These are phyloP conservation scores for Gentiana macrophylla DNA, from an alignment of 257 asterid species.

Conservation along the genomic window DNA sequence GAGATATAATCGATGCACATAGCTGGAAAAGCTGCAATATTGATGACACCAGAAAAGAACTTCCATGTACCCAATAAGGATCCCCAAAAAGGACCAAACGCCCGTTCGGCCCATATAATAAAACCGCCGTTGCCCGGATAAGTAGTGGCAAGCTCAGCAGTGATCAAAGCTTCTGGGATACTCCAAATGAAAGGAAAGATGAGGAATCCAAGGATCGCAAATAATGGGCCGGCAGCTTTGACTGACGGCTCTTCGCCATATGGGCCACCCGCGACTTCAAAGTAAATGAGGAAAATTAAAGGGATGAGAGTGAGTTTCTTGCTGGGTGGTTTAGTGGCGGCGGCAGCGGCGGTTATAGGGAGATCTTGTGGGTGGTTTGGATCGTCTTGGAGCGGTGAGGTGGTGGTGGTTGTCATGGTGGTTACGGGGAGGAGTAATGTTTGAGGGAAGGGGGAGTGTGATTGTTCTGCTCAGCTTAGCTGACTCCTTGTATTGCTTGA, in stretches of 20 bases:
- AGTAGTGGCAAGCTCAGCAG: slow-evolving; percentile 83
- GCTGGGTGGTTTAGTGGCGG: slow-evolving; percentile 4
- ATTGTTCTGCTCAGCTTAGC: too few relatives aligned
- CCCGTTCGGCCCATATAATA: slow-evolving; percentile 80
- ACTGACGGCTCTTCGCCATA: slow-evolving; percentile 90
- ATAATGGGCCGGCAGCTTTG: slow-evolving; percentile 67
- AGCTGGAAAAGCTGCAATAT: slow-evolving; percentile 66
- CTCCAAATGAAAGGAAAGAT: slow-evolving; percentile 88
- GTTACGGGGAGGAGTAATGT: neutral
- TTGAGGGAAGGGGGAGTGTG: too few relatives aligned
- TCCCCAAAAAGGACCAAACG: slow-evolving; percentile 80
- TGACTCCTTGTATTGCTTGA: too few relatives aligned
- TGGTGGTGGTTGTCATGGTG: slow-evolving; percentile 8
- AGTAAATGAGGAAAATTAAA: slow-evolving; percentile 70
- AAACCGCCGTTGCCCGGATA: slow-evolving; percentile 87
- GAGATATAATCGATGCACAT: slow-evolving; percentile 48
- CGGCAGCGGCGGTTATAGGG: slow-evolving; percentile 25
- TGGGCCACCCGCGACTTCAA: slow-evolving; percentile 90
- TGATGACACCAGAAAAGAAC: slow-evolving; percentile 67
- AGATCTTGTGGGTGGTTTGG: slow-evolving; percentile 4
- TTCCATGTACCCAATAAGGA: slow-evolving; percentile 76
- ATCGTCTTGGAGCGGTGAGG: slow-evolving; percentile 3
- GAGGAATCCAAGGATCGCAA: slow-evolving; percentile 72
- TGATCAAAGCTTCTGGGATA: slow-evolving; percentile 72
- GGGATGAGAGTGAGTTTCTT: slow-evolving; percentile 72